Percentiles rank a stretch among this genome's conserved stretches.
Evolutionary conservation across 192 early-diverging fungal genomes (phyloP).

Genomic region (Podochytrium sp.): DNA sequence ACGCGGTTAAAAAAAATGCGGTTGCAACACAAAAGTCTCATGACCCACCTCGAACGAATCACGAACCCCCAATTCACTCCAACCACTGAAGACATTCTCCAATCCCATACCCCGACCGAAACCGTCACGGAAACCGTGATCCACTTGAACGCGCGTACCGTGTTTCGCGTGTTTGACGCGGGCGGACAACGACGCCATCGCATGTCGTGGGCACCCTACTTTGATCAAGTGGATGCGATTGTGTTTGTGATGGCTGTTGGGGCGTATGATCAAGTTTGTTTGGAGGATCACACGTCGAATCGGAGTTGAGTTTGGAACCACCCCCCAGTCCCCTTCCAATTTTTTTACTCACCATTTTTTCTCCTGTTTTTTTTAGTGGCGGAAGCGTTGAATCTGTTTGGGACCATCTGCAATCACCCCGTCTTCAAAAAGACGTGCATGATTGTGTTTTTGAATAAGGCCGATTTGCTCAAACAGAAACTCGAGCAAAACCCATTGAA

Average conservation of each 20-base stretch:
- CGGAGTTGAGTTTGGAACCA: conserved; percentile 38
- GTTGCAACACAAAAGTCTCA: too few relatives aligned
- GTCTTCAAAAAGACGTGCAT: conserved; percentile 54
- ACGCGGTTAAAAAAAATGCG: too few relatives aligned
- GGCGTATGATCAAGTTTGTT: conserved; percentile 61
- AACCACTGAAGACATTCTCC: conserved; percentile 69
- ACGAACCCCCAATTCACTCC: conserved; percentile 56
- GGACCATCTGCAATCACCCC: conserved; percentile 40
- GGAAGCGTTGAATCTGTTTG: conserved; percentile 41
- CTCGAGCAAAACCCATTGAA: conserved; percentile 45
- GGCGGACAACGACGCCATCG: conserved; percentile 65
- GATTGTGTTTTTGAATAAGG: conserved; percentile 69
- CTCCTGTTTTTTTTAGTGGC: too few relatives aligned
- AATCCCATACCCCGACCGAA: conserved; percentile 67
- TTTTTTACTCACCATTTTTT: too few relatives aligned
- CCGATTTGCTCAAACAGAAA: conserved; percentile 62
- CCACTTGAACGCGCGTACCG: conserved; percentile 51
- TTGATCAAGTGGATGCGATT: conserved; percentile 64
- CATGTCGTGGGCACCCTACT: conserved; percentile 70
- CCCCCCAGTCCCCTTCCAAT: too few relatives aligned
- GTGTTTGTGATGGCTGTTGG: conserved; percentile 65
- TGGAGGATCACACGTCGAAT: conserved; percentile 59
- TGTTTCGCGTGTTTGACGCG: conserved; percentile 64
- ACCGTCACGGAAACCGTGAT: conserved; percentile 70
- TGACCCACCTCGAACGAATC: conserved; percentile 50